Conservation (phyloP, 176 grass and related monocot species). For the Triticum timopheevii region DNA sequence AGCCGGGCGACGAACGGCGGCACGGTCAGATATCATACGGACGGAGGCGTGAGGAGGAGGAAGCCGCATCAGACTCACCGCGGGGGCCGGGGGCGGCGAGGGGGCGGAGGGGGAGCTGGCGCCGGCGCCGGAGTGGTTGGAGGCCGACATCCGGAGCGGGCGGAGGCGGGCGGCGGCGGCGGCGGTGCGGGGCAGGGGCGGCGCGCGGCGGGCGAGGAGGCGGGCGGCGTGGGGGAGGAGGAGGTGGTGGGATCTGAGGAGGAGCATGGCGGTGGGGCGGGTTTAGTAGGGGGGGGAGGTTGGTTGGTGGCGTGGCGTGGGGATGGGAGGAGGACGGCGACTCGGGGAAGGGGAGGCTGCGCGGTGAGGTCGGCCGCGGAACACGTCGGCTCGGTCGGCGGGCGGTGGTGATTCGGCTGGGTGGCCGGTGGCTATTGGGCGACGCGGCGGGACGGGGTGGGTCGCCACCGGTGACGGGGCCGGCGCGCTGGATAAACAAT, state of each 20-base stretch:
- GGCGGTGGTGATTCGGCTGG: background rate
- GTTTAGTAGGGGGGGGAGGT: constrained; percentile 46
- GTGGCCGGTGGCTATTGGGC: constrained; percentile 28
- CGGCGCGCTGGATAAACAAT: background rate
- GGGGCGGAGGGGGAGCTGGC: constrained; percentile 43
- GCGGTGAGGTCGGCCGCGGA: constrained; percentile 26
- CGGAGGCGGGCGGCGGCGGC: background rate
- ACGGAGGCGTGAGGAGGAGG: background rate
- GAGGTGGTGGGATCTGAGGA: constrained; percentile 70
- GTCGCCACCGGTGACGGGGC: constrained; percentile 4
- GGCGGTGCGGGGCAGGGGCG: background rate
- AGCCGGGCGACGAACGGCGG: too few species aligned
- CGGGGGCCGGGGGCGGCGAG: constrained; percentile 31
- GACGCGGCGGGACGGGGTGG: constrained; percentile 1
- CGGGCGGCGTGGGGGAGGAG: constrained; percentile 49
- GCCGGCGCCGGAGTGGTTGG: constrained; percentile 26
- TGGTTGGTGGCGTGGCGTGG: constrained; percentile 25
- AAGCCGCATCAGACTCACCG: constrained; percentile 28
- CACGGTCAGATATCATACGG: background rate
- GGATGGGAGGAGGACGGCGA: constrained; percentile 11
- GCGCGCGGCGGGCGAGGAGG: constrained; percentile 28
- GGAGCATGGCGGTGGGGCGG: constrained; percentile 50
- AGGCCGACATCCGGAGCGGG: constrained; percentile 47
- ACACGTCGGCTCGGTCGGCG: constrained; percentile 33
- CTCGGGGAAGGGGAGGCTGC: background rate